Conservation (phyloP, 768 basidiomycete genomes). For the Chlorophyllum brunneum region DNA sequence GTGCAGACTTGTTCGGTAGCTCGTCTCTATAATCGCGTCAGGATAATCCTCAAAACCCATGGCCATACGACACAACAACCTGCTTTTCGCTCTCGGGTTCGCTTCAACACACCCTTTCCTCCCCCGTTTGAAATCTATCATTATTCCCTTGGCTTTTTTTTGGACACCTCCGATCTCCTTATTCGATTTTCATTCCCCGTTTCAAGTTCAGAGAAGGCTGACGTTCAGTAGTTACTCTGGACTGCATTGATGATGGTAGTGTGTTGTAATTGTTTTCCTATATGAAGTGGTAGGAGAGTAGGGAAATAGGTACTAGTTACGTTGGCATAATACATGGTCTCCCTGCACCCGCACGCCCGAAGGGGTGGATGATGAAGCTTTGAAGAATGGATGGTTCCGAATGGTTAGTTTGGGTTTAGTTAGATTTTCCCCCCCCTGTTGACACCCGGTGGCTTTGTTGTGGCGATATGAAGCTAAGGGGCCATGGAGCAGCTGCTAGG, state of each 20-base stretch:
- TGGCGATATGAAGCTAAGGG: too few species aligned
- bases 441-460: too few species aligned
- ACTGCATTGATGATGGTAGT: background rate
- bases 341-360: too few species aligned
- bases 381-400: too few species aligned
- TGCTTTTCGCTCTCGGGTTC: background rate
- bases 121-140: conserved; percentile 10
- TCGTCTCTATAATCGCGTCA: background rate
- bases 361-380: too few species aligned
- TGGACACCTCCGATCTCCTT: conserved; percentile 2
- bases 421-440: too few species aligned
- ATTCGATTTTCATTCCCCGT: background rate
- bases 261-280: conserved; percentile 3
- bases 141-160: conserved; percentile 9
- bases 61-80: background rate
- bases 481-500: too few species aligned
- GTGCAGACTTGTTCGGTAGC: background rate
- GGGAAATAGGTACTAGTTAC: too few species aligned
- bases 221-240: too few species aligned
- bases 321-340: too few species aligned
- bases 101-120: background rate
- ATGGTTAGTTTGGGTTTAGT: too few species aligned
- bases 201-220: too few species aligned
- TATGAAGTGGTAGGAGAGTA: background rate
- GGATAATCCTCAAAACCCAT: background rate